phyloP scores from a whole-genome alignment of 805 yeast genomes.

The Yamadazyma sp. region DNA sequence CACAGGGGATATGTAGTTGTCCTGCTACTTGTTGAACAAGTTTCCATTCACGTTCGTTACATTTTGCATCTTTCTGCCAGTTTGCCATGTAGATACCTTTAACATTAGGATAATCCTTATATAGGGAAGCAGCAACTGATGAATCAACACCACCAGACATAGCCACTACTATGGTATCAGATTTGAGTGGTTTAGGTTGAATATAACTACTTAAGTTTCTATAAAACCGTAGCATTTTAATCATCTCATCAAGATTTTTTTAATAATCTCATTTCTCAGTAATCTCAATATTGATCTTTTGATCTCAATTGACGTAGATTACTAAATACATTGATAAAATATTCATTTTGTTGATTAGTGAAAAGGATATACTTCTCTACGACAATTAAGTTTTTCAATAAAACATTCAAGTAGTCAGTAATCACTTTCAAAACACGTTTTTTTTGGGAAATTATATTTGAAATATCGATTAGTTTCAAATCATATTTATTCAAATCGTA shows the following conservation, averaged over 20 bases:
- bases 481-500: constrained; percentile 5
- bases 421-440: constrained; percentile 3
- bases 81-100: constrained; percentile 91
- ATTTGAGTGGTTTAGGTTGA: constrained; percentile 14
- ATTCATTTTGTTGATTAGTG: constrained; percentile 9
- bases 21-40: constrained; percentile 68
- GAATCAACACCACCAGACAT: constrained; percentile 98
- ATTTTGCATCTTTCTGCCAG: constrained; percentile 69
- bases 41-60: constrained; percentile 87
- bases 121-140: constrained; percentile 76
- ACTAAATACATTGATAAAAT: background rate
- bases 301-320: too few species aligned
- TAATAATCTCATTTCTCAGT: too few species aligned
- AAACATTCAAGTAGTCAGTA: constrained; percentile 4
- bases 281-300: too few species aligned
- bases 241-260: too few species aligned
- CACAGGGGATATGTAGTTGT: constrained; percentile 63
- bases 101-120: constrained; percentile 54
- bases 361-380: constrained; percentile 8
- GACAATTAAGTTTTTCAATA: constrained; percentile 6
- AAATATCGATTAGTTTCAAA: constrained; percentile 3
- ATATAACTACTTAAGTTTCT: too few species aligned
- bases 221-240: too few species aligned
- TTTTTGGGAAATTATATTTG: constrained; percentile 1
- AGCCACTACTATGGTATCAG: constrained; percentile 74